These are phyloP conservation scores for Buxus sempervirens DNA, from an alignment of 164 flowering plant genomes.

Conservation along the genomic window DNA sequence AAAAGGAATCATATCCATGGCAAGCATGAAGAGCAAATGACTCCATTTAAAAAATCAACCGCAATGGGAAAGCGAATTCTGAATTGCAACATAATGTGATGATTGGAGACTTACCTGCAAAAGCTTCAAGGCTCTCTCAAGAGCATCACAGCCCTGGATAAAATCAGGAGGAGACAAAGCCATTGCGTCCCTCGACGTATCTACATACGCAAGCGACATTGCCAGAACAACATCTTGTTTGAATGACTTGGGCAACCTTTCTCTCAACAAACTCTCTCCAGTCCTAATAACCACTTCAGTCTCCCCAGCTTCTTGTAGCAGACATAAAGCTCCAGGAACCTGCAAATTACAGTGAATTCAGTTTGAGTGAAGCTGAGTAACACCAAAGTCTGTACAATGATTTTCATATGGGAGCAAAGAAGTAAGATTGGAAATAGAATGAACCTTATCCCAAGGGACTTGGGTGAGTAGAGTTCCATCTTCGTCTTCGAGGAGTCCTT, in stretches of 20 bases:
- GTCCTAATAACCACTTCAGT: constrained; percentile 56
- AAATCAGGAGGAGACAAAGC: constrained; percentile 78
- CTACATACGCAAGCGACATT: constrained; percentile 90
- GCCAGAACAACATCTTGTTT: constrained; percentile 90
- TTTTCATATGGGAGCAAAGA: neutral
- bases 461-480: constrained; percentile 57
- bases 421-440: neutral
- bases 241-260: constrained; percentile 75
- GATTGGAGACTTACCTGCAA: constrained; percentile 53
- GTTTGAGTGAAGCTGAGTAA: neutral
- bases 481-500: constrained; percentile 59
- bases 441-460: constrained; percentile 89
- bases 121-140: constrained; percentile 87
- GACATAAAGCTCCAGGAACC: constrained; percentile 92
- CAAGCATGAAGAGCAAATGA: neutral
- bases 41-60: neutral
- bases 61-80: neutral
- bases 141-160: constrained; percentile 65
- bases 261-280: constrained; percentile 68
- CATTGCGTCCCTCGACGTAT: constrained; percentile 91
- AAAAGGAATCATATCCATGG: no score
- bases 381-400: neutral
- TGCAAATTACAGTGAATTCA: constrained; percentile 17
- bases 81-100: neutral
- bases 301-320: constrained; percentile 90